Evolutionary conservation across 2,329 filamentous ascomycete species (phyloP).

Genomic region (Xylariaceae sp.): DNA sequence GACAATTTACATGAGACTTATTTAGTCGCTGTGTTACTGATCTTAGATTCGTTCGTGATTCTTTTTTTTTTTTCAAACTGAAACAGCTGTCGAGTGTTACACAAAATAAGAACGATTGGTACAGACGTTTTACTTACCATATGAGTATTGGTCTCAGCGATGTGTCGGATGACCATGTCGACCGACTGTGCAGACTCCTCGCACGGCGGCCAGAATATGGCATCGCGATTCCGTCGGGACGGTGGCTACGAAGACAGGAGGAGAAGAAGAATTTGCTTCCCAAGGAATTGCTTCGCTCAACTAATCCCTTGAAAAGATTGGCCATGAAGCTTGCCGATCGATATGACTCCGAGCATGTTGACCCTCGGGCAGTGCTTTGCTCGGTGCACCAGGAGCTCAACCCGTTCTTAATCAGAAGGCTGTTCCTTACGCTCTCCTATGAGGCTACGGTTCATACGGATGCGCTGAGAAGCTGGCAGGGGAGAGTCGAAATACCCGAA

Average conservation of each 20-base stretch:
- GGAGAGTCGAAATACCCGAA: conserved; percentile 12
- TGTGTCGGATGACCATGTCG: conserved; percentile 27
- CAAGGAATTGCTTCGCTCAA: conserved; percentile 24
- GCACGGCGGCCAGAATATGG: conserved; percentile 33
- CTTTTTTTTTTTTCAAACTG: neutral
- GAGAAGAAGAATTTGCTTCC: conserved; percentile 26
- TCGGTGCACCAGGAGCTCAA: conserved; percentile 38
- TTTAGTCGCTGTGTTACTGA: no score
- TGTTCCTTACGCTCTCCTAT: conserved; percentile 39
- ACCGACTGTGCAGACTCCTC: conserved; percentile 34
- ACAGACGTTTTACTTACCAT: neutral
- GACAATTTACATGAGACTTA: neutral
- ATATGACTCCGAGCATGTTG: conserved; percentile 22
- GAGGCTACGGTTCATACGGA: conserved; percentile 37
- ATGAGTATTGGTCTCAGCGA: conserved; percentile 26
- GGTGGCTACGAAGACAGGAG: conserved; percentile 37
- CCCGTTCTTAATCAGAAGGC: conserved; percentile 38
- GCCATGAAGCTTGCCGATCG: conserved; percentile 30
- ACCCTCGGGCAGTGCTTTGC: conserved; percentile 38
- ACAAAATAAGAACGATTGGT: neutral
- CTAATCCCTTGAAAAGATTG: conserved; percentile 31
- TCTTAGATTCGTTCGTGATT: neutral
- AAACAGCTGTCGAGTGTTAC: neutral
- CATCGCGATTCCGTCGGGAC: conserved; percentile 28
- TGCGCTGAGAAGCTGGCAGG: conserved; percentile 24